A percentile compares a stretch with the other conserved stretches of the same genome.
phyloP scores from a whole-genome alignment of 2,329 filamentous ascomycete genomes.

The Aspergillus udagawae region DNA sequence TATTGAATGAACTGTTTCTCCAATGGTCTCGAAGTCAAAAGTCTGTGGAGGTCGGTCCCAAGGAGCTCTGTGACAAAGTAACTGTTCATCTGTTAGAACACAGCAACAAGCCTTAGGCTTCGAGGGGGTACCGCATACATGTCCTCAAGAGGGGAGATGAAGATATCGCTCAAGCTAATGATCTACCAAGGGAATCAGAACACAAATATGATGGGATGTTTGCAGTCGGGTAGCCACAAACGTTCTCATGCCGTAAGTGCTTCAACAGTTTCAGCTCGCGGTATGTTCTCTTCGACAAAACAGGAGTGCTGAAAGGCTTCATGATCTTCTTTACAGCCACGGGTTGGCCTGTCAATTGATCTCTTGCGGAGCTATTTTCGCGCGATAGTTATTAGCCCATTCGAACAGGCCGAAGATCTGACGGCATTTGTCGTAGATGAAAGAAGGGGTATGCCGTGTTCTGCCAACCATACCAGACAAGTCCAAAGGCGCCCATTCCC shows the following conservation, averaged over 20 bases:
- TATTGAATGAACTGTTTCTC: constrained; percentile 99
- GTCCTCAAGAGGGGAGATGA: constrained; percentile 97
- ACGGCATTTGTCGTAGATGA: constrained; percentile 6
- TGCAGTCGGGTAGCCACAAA: constrained; percentile 40
- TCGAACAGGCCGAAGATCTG: neutral
- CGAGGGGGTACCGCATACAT: constrained; percentile 60
- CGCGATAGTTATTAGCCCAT: constrained; percentile 10
- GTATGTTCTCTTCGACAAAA: constrained; percentile 95
- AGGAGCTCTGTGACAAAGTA: constrained; percentile 98
- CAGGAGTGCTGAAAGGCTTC: constrained; percentile 99
- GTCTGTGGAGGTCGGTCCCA: constrained; percentile 90
- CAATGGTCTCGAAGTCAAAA: constrained; percentile 89
- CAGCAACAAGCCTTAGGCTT: neutral
- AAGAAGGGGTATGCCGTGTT: constrained; percentile 5
- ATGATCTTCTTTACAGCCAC: constrained; percentile 99
- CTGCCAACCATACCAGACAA: constrained; percentile 73
- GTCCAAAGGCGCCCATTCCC: constrained; percentile 97
- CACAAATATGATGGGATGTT: neutral
- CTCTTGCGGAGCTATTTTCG: constrained; percentile 77
- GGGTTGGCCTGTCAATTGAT: constrained; percentile 94
- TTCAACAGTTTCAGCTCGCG: constrained; percentile 96
- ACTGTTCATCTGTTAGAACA: constrained; percentile 45
- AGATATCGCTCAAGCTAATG: constrained; percentile 98
- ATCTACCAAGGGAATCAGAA: constrained; percentile 54
- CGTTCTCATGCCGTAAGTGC: constrained; percentile 95